A percentile compares a stretch with the other conserved stretches of the same genome.
Evolutionary conservation across 345 rosid genomes (phyloP).

Genomic region (Odontarrhena argentea): DNA sequence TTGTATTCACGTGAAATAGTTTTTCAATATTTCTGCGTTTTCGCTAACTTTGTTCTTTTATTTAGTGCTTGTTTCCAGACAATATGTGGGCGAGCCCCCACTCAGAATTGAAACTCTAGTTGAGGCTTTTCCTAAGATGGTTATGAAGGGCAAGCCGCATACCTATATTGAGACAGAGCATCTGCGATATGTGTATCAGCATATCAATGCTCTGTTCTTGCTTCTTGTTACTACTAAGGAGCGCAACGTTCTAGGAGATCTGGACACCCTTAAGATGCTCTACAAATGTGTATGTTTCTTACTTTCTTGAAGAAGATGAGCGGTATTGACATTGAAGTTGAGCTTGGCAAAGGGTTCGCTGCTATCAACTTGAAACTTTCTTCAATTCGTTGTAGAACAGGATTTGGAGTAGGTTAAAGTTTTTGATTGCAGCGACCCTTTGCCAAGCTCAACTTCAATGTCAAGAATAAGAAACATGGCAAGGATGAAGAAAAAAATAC

Average conservation of each 20-base stretch:
- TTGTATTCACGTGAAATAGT: too few relatives aligned
- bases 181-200: constrained; percentile 98
- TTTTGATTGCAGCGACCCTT: too few relatives aligned
- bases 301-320: background rate
- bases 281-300: constrained; percentile 73
- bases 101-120: constrained; percentile 96
- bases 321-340: too few relatives aligned
- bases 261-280: constrained; percentile 90
- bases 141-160: constrained; percentile 95
- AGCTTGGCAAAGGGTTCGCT: too few relatives aligned
- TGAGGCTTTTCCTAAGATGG: constrained; percentile 99
- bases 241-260: constrained; percentile 96
- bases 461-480: too few relatives aligned
- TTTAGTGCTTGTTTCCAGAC: constrained; percentile 91
- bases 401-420: too few relatives aligned
- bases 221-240: constrained; percentile 94
- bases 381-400: background rate
- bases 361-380: background rate
- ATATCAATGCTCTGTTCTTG: constrained; percentile 83
- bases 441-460: too few relatives aligned
- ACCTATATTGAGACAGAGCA: constrained; percentile 98
- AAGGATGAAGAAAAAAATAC: too few relatives aligned
- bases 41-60: constrained; percentile 26
- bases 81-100: constrained; percentile 96
- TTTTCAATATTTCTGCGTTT: background rate